Conservation (phyloP, 495 filamentous ascomycete genomes). For the Tetracladium marchalianum region DNA sequence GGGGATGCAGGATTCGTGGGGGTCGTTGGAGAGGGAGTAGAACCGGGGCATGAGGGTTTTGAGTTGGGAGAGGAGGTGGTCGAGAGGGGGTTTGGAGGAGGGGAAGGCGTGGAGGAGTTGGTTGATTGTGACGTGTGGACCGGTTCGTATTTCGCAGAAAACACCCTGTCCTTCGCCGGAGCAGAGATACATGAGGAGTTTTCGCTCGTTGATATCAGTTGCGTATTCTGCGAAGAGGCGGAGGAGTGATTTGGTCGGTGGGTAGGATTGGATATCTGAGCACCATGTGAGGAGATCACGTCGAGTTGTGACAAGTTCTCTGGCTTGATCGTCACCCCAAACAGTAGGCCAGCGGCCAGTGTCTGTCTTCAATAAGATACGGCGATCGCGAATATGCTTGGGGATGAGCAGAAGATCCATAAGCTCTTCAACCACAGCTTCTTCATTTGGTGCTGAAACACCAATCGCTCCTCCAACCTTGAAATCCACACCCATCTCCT, state of each 20-base stretch:
- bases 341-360: conserved; percentile 92
- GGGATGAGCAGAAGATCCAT: conserved; percentile 73
- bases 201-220: conserved; percentile 68
- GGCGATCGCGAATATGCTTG: conserved; percentile 68
- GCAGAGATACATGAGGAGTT: conserved; percentile 74
- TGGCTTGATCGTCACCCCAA: conserved; percentile 84
- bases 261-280: conserved; percentile 82
- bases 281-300: conserved; percentile 92
- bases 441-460: conserved; percentile 77
- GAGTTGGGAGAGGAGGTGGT: conserved; percentile 69
- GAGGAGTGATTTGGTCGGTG: conserved; percentile 81
- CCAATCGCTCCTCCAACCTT: conserved; percentile 95
- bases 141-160: conserved; percentile 93
- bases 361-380: conserved; percentile 64
- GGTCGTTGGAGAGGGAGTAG: conserved; percentile 95
- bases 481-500: conserved; percentile 80
- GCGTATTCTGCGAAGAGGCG: conserved; percentile 82
- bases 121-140: conserved; percentile 68
- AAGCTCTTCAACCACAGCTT: conserved; percentile 68
- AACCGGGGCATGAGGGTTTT: conserved; percentile 91
- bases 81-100: conserved; percentile 75
- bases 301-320: conserved; percentile 78
- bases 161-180: conserved; percentile 86
- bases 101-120: conserved; percentile 92
- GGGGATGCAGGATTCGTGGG: conserved; percentile 64